Conservation (phyloP, 2,329 filamentous ascomycete genomes). For the Thelonectria discophora region DNA sequence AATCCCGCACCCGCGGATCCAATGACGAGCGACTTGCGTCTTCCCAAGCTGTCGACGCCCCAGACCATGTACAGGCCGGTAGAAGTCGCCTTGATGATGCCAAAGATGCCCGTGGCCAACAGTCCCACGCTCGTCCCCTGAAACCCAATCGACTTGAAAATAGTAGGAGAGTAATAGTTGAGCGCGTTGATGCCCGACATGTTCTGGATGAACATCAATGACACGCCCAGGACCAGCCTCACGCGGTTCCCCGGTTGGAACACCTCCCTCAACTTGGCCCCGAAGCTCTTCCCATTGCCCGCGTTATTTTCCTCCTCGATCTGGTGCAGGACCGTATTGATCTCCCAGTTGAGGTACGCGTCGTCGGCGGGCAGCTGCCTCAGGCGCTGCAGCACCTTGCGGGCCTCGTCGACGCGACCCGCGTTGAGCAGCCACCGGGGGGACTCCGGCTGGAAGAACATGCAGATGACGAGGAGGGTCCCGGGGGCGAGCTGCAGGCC, state of each 20-base stretch:
- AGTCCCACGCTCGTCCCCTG: constrained; percentile 64
- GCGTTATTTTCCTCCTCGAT: constrained; percentile 21
- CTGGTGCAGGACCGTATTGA: constrained; percentile 22
- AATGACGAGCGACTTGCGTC: no score
- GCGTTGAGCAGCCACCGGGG: constrained; percentile 42
- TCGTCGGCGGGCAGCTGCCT: constrained; percentile 24
- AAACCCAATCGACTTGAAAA: constrained; percentile 70
- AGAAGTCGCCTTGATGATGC: constrained; percentile 61
- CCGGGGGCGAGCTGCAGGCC: constrained; percentile 28
- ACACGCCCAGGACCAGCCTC: constrained; percentile 68
- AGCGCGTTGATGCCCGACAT: constrained; percentile 68
- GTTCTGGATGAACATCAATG: constrained; percentile 25
- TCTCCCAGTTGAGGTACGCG: constrained; percentile 24
- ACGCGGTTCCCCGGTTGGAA: constrained; percentile 50
- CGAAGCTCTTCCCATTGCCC: constrained; percentile 9
- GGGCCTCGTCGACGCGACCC: constrained; percentile 14
- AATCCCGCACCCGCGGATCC: background rate
- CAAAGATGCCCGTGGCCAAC: constrained; percentile 72
- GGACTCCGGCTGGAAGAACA: constrained; percentile 46
- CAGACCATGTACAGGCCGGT: constrained; percentile 2
- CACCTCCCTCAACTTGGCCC: constrained; percentile 22
- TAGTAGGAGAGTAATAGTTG: constrained; percentile 70
- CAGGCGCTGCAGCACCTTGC: constrained; percentile 21
- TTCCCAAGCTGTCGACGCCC: no score
- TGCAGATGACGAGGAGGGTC: constrained; percentile 37